These are phyloP conservation scores for Xylaria longipes DNA, from an alignment of 495 filamentous ascomycete genomes.

Conservation along the genomic window DNA sequence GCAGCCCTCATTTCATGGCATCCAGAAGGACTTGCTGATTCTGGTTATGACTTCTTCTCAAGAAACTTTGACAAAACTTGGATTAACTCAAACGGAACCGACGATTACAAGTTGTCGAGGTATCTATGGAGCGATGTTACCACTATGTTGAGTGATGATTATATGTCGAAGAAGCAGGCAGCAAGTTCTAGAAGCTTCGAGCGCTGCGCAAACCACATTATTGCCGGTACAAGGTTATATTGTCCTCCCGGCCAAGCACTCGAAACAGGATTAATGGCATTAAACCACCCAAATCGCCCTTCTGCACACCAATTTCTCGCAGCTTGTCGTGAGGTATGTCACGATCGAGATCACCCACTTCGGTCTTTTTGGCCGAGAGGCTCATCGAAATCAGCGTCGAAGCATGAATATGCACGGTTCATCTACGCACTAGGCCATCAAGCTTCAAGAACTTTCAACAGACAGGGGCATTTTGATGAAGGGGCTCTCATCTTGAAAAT, in stretches of 20 bases:
- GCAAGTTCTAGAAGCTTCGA: slow-evolving; percentile 1
- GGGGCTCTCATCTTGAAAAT: neutral
- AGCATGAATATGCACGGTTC: neutral
- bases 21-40: neutral
- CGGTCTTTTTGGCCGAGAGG: neutral
- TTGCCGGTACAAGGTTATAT: neutral
- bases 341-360: neutral
- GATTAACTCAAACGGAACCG: neutral
- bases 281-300: neutral
- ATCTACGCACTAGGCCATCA: neutral
- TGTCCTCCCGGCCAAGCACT: neutral
- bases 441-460: neutral
- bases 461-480: neutral
- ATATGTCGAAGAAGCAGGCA: neutral
- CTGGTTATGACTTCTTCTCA: neutral
- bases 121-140: neutral
- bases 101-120: neutral
- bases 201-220: neutral
- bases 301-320: neutral
- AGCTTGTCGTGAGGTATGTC: neutral
- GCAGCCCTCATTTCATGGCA: neutral
- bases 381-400: neutral
- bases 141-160: neutral
- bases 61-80: neutral
- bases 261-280: neutral